These are phyloP conservation scores for Cystobasidium slooffiae DNA, from an alignment of 1,284 basidiomycete genomes.

Conservation along the genomic window DNA sequence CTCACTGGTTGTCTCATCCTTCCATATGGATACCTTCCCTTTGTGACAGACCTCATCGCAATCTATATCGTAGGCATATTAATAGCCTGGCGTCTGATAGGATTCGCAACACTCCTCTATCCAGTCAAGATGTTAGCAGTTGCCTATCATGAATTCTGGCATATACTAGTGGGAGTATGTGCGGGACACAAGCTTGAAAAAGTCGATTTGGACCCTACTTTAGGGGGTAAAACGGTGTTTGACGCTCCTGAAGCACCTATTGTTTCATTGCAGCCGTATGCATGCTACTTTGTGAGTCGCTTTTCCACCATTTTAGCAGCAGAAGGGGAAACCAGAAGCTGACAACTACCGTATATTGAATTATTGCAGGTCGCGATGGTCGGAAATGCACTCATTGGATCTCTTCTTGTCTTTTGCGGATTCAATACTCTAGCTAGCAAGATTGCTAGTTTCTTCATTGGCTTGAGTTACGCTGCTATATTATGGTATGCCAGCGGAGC, in stretches of 20 bases:
- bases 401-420: constrained; percentile 80
- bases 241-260: constrained; percentile 4
- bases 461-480: constrained; percentile 79
- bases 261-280: constrained; percentile 25
- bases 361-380: constrained; percentile 32
- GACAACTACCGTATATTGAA: background rate
- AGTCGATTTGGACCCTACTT: constrained; percentile 36
- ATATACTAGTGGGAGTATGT: constrained; percentile 42
- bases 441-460: constrained; percentile 80
- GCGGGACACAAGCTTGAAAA: constrained; percentile 23
- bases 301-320: background rate
- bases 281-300: constrained; percentile 33
- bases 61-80: constrained; percentile 39
- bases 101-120: constrained; percentile 37
- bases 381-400: constrained; percentile 70
- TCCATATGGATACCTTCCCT: background rate
- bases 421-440: constrained; percentile 94
- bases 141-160: constrained; percentile 47
- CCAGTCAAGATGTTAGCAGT: constrained; percentile 45
- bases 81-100: constrained; percentile 44
- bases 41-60: constrained; percentile 13
- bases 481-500: constrained; percentile 39
- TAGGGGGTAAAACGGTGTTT: constrained; percentile 37
- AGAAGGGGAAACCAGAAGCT: background rate
- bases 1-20: background rate